Base-by-base conservation (phyloP, 139 green algal species). In the Chlamydomonas applanata region DNA sequence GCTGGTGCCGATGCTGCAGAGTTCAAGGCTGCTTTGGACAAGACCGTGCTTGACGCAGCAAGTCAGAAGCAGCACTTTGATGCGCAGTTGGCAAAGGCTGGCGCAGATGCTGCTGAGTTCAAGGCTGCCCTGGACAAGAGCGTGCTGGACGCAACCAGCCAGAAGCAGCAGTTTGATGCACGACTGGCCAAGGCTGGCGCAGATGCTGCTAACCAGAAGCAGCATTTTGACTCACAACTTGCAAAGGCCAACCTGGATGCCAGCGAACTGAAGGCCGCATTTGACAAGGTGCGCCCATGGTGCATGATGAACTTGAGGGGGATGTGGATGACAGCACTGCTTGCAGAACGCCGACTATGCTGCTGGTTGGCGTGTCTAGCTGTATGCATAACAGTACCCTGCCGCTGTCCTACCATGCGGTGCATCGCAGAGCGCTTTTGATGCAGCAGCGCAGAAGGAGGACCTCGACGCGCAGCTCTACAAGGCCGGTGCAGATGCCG, bases 21-120 rank as follows among this genome's bases (percentile, higher is more conserved):
- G 24, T 71, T 66, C 75, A 81, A 84, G 61, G 68, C 70, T 45
- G 45, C 59, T 7, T 74, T 62, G 4, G 79, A 81, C n/a, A 72
- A 79, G 17, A 69, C 17, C 25, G 30, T 27, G 14, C 61, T 25
- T 24, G 27, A 24, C 4, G 25, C 24, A 30, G 24, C 60, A 22
- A 59, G 69, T 14, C 27, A 72, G 27, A 81, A 81, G 75, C 44
- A 60, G 19, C 19, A 19, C 1, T 76, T 76, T 40, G 75, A 80
- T 35, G 46, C 30, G 3, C 16, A 72, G 69, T 34, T 81, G 60
- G 44, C 16, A 1, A 73, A 81, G 69, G 68, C 75, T 4, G 13
- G 25, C n/a, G 46, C 54, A 22, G 67, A 80, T 66, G 67, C 57
- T 32, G 67, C 75, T 2, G 75, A 80, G 44, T 53, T 62, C 33